phyloP scores from a whole-genome alignment of 495 filamentous ascomycete genomes.

The Tetracladium setigerum region DNA sequence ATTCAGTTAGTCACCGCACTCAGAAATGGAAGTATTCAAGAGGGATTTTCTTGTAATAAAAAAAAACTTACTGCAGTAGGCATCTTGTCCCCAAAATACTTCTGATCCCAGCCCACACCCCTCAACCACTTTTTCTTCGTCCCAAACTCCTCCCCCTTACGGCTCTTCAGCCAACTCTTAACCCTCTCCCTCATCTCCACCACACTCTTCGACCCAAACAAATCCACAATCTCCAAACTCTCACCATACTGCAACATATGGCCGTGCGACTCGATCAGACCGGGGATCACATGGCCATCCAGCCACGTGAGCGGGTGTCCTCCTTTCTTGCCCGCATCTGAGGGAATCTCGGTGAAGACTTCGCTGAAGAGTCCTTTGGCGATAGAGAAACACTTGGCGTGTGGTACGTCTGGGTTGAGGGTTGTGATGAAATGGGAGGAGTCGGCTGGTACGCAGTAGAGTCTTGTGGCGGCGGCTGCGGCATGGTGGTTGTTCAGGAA shows the following conservation, averaged over 20 bases:
- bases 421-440: constrained; percentile 33
- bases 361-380: constrained; percentile 19
- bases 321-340: constrained; percentile 7
- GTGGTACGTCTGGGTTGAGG: constrained; percentile 17
- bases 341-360: constrained; percentile 11
- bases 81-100: constrained; percentile 46
- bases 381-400: constrained; percentile 37
- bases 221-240: constrained; percentile 49
- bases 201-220: constrained; percentile 46
- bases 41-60: neutral
- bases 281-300: constrained; percentile 43
- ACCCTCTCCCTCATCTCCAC: constrained; percentile 40
- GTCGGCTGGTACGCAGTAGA: constrained; percentile 12
- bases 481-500: no score
- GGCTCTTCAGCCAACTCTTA: constrained; percentile 37
- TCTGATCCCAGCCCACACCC: constrained; percentile 62
- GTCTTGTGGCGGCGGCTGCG: neutral
- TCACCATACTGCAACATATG: constrained; percentile 57
- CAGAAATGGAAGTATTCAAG: neutral
- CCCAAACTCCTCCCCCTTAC: constrained; percentile 21
- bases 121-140: constrained; percentile 43
- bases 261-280: constrained; percentile 59
- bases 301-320: constrained; percentile 13
- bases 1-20: constrained; percentile 13
- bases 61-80: constrained; percentile 46